These are phyloP conservation scores for Glycine tomentella DNA, from an alignment of 306 rosid genomes.

Conservation along the genomic window DNA sequence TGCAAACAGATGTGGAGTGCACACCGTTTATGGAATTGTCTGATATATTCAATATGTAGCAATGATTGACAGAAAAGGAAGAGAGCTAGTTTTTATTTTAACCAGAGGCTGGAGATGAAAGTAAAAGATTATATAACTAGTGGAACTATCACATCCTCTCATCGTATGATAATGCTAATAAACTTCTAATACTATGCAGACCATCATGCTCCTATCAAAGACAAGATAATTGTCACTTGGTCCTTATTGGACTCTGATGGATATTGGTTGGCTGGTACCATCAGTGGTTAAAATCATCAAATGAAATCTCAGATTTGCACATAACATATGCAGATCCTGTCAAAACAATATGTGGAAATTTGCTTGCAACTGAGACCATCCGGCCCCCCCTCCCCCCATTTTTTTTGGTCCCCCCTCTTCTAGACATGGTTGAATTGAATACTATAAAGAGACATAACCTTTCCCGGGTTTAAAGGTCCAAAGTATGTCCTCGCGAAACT, in stretches of 20 bases:
- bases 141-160: slow-evolving; percentile 17
- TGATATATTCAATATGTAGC: neutral
- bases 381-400: slow-evolving; percentile 25
- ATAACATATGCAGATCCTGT: neutral
- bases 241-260: slow-evolving; percentile 24
- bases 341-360: slow-evolving; percentile 24
- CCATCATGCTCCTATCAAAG: slow-evolving; percentile 15
- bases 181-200: slow-evolving; percentile 16
- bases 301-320: slow-evolving; percentile 16
- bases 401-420: slow-evolving; percentile 20
- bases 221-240: slow-evolving; percentile 7
- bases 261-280: slow-evolving; percentile 35
- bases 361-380: slow-evolving; percentile 9
- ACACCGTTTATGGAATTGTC: neutral
- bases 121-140: neutral
- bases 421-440: slow-evolving; percentile 36
- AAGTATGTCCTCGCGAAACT: slow-evolving; percentile 39
- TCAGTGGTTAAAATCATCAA: slow-evolving; percentile 41
- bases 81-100: neutral
- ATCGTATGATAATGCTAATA: neutral
- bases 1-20: neutral
- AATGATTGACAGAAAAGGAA: slow-evolving; percentile 22
- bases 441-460: slow-evolving; percentile 40
- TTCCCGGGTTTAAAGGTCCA: slow-evolving; percentile 48
- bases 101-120: neutral